Base-by-base conservation (phyloP, 371 early-diverging fungal species). In the Saksenaea vasiformis region DNA sequence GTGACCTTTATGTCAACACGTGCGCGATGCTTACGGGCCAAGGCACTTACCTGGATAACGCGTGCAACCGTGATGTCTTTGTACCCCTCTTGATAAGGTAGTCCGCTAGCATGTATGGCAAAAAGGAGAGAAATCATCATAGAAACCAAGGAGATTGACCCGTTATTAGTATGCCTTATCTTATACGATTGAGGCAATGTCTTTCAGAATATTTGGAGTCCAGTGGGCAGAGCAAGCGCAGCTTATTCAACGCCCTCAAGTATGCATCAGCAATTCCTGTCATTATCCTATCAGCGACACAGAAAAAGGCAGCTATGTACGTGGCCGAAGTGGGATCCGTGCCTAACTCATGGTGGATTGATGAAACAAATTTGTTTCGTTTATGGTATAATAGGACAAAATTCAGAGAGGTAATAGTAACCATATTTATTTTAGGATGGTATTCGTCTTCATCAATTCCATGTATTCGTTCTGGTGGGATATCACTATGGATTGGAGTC, bases 381-480 rank as follows among this genome's bases (percentile, higher is more conserved):
- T 53, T 78, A 36, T 82, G 83, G 82, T 77, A 71, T 65, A 61
- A 24, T 22, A n/a, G 27, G 36, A 38, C 17, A 35, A 1, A 41
- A n/a, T 24, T 22, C 31, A 3, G 39, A 35, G n/a, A 24, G 9
- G 41, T 17, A 3, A 58, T 3, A 17, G 10, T 39, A 39, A 39
- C 39, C 1, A 37, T 17, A 17, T 39, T 60, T 53, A 0, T 24
- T 54, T 11, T 73, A 93, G 94, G 94, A 76, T 93, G 34, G 59
- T 90, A 36, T 87, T 88, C 38, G 91, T 92, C 0, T 76, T 91
- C 36, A 69, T 95, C 61, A 96, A 96, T 74, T 93, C 96, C 31
- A 78, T 93, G 58, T 97, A 91, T 75, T 95, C 95, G 1, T 90
- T 95, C 58, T 95, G 95, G 80, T 97, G 97, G 98, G 97, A 96